Percentiles rank a stretch among this genome's conserved stretches.
phyloP scores from a whole-genome alignment of 1,139 yeast genomes.

The Scheffersomyces stambukii region DNA sequence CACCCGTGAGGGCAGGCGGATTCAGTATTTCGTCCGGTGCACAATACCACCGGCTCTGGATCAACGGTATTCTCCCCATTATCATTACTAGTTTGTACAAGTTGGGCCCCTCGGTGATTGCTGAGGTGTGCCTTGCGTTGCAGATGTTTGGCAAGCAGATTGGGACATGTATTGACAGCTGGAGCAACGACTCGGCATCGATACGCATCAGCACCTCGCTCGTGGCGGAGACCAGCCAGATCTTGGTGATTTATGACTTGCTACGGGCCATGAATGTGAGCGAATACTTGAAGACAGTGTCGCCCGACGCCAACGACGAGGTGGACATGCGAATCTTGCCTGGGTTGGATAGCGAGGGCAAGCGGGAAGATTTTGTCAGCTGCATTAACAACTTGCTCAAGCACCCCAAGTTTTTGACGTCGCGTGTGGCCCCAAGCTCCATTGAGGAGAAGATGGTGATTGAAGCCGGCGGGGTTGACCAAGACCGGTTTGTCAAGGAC shows the following conservation, averaged over 20 bases:
- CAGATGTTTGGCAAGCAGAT: conserved; percentile 66
- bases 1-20: conserved; percentile 62
- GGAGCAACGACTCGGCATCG: conserved; percentile 59
- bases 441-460: conserved; percentile 59
- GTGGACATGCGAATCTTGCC: conserved; percentile 43
- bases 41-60: conserved; percentile 72
- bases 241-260: conserved; percentile 62
- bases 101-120: conserved; percentile 59
- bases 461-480: conserved; percentile 38
- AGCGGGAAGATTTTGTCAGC: conserved; percentile 52
- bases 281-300: conserved; percentile 27
- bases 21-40: conserved; percentile 48
- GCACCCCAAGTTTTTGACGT: conserved; percentile 79
- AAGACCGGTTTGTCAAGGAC: conserved; percentile 40
- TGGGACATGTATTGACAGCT: conserved; percentile 56
- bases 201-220: conserved; percentile 60
- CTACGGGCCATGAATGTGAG: conserved; percentile 47
- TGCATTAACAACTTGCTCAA: conserved; percentile 68
- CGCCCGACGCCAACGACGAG: conserved; percentile 11
- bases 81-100: conserved; percentile 55
- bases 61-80: conserved; percentile 72
- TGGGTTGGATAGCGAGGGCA: conserved; percentile 57
- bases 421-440: conserved; percentile 62
- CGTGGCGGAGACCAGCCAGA: conserved; percentile 75
- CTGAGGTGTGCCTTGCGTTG: conserved; percentile 64